Base-by-base conservation (phyloP, 768 basidiomycete species). In the Hygrophoropsis aurantiaca region DNA sequence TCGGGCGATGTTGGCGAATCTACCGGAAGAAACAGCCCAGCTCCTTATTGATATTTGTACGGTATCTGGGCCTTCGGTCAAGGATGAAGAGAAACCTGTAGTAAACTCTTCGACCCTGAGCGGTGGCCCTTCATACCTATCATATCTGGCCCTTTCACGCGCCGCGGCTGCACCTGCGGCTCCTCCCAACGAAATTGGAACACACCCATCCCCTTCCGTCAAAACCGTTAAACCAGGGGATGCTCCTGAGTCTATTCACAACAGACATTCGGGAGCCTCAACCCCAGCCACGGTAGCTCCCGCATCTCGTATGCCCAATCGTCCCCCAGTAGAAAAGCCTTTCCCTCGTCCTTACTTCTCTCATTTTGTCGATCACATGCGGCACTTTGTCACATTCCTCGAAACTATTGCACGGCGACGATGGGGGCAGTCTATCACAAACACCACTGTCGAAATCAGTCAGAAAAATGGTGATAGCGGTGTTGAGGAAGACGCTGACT, bases 31-130 rank as follows among this genome's bases (percentile, higher is more conserved):
- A 58, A 94, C 94, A 0, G 97, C 95, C 0, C 81, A 88, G 45
- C 75, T 99, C 0, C 77, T 98, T 5, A 91, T 95, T 42, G 94
- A 98, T 54, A 74, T 98, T 0, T 97, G 95, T 60, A 90, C 93
- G 0, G 84, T 82, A 11, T 64, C 72, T 16, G 74, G 75, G 1
- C 74, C 76, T 4, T 70, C 79, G 3, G 69, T 81, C n/a, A 74
- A 77, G 8, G 57, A 69, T 1, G 74, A 80, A 5, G 73, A 71
- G 4, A 59, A 58, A 24, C 61, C 60, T 23, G 60, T 64, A 58
- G 46, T 51, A 64, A 59, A 42, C 61, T 33, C 33, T 55, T 8
- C 42, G 20, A 65, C 35, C 59, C 59, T 11, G 55, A 67, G 13
- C 58, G 66, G 38, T 11, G 45, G 60, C 1, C 77, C 87, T 0